Percentiles rank a stretch among this genome's conserved stretches.
Evolutionary conservation across 2,329 filamentous ascomycete genomes (phyloP).

Genomic region (Verticillium isaacii): DNA sequence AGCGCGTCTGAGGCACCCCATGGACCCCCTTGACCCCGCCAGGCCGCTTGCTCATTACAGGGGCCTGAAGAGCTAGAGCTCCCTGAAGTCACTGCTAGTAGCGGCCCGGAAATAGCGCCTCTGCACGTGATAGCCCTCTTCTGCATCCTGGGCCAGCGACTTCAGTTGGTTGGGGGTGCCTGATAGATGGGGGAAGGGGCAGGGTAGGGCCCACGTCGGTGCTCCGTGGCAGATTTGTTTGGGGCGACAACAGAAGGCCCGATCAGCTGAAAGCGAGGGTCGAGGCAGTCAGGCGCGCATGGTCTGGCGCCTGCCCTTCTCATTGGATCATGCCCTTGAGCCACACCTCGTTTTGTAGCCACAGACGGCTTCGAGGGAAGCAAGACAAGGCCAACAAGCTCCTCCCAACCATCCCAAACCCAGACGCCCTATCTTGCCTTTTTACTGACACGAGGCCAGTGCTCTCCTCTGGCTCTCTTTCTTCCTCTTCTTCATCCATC

Average conservation of each 20-base stretch:
- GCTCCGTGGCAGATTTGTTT: background rate
- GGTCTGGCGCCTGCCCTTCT: background rate
- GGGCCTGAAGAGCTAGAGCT: background rate
- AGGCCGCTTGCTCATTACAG: background rate
- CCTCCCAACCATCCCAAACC: background rate
- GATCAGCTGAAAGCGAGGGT: background rate
- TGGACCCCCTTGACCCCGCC: background rate
- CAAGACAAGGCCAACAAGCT: background rate
- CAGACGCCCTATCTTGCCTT: background rate
- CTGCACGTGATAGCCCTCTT: constrained; percentile 6
- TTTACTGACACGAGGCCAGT: background rate
- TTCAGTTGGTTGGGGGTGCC: no score
- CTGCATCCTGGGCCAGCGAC: background rate
- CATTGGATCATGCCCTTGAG: background rate
- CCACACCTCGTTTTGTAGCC: background rate
- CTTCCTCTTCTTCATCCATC: background rate
- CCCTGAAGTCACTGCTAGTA: background rate
- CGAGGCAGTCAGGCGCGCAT: background rate
- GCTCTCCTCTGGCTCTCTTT: background rate
- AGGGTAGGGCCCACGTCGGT: background rate
- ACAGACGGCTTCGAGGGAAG: background rate
- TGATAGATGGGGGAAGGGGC: background rate
- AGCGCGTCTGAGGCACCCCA: background rate
- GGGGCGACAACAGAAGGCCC: background rate
- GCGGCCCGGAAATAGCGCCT: constrained; percentile 3